A percentile compares a stretch with the other conserved stretches of the same genome.
phyloP scores from a whole-genome alignment of 345 rosid species.

The Nephelium lappaceum region DNA sequence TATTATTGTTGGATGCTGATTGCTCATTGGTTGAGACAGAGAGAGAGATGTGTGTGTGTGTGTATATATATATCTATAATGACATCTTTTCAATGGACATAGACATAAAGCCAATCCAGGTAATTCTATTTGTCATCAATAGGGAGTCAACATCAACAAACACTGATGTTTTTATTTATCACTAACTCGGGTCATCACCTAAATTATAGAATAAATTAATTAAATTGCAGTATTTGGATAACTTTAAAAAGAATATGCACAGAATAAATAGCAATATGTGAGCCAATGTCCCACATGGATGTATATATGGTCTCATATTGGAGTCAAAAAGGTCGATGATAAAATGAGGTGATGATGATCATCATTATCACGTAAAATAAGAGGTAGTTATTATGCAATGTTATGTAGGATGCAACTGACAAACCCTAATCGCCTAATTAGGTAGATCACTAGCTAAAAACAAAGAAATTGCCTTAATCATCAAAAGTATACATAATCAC shows the following conservation, averaged over 20 bases:
- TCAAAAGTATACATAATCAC: constrained; percentile 15
- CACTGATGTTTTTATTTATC: constrained; percentile 4
- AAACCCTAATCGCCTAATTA: background rate
- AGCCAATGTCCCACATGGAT: constrained; percentile 14
- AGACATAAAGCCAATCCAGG: constrained; percentile 15
- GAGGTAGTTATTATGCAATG: constrained; percentile 22
- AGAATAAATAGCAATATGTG: background rate
- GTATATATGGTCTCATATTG: background rate
- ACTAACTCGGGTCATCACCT: background rate
- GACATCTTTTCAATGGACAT: constrained; percentile 18
- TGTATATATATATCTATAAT: background rate
- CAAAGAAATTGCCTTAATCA: background rate
- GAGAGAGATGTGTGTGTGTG: no score
- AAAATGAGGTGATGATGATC: constrained; percentile 8
- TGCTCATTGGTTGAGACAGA: background rate
- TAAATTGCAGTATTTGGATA: constrained; percentile 6
- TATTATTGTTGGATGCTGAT: background rate
- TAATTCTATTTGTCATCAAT: background rate
- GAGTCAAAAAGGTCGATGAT: constrained; percentile 15
- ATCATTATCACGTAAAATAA: background rate
- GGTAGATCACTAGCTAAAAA: constrained; percentile 23
- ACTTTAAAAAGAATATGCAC: background rate
- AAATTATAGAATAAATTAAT: constrained; percentile 15
- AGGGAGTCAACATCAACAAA: background rate
- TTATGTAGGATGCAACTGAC: constrained; percentile 40